Evolutionary conservation across 352 stramenopile genomes (phyloP).

Genomic region (Chrysophaeum taylorii): DNA sequence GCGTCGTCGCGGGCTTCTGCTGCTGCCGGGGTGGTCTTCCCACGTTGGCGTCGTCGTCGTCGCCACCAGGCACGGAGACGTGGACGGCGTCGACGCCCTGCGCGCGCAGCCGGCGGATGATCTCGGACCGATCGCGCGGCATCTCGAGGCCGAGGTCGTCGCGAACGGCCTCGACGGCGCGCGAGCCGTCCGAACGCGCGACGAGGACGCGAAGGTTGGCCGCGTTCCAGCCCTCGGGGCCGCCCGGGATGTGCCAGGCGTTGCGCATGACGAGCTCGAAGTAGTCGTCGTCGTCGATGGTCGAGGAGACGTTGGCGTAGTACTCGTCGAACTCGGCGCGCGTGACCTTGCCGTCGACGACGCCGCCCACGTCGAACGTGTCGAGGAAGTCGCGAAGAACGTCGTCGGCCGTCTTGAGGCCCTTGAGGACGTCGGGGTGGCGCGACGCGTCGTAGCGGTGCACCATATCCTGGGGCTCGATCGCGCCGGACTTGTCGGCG

Average conservation of each 20-base stretch:
- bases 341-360: slow-evolving; percentile 66
- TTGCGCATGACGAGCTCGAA: slow-evolving; percentile 70
- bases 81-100: slow-evolving; percentile 52
- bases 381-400: slow-evolving; percentile 65
- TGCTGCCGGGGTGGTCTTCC: too few species aligned
- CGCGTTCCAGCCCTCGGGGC: slow-evolving; percentile 47
- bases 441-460: slow-evolving; percentile 55
- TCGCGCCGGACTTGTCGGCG: slow-evolving; percentile 51
- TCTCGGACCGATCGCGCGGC: not conserved
- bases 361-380: slow-evolving; percentile 60
- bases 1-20: too few species aligned
- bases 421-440: slow-evolving; percentile 60
- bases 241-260: slow-evolving; percentile 61
- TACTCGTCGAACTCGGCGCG: slow-evolving; percentile 68
- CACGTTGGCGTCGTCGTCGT: slow-evolving; percentile 16
- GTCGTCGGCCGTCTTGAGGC: slow-evolving; percentile 52
- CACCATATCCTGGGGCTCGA: slow-evolving; percentile 62
- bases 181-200: slow-evolving; percentile 13
- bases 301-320: slow-evolving; percentile 70
- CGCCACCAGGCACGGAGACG: slow-evolving; percentile 11
- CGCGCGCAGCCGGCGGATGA: slow-evolving; percentile 38
- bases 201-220: slow-evolving; percentile 57
- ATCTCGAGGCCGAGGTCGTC: slow-evolving; percentile 23
- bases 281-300: slow-evolving; percentile 63
- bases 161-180: slow-evolving; percentile 17